phyloP scores from a whole-genome alignment of 371 early-diverging fungal genomes.

The Chytridiales sp. region DNA sequence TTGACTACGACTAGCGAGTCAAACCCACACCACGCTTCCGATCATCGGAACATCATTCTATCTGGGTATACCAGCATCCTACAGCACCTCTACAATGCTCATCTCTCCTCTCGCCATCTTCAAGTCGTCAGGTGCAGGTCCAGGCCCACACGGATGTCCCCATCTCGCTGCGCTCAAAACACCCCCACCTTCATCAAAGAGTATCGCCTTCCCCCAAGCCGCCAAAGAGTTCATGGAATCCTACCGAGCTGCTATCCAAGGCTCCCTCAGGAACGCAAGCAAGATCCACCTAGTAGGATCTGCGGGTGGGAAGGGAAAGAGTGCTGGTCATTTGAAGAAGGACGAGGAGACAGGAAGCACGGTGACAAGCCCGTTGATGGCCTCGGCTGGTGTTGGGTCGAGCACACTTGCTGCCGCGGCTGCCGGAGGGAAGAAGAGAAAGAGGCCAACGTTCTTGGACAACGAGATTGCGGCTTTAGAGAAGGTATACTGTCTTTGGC shows the following conservation, averaged over 20 bases:
- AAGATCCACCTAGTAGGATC: slow-evolving; percentile 44
- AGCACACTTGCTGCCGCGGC: too few species aligned
- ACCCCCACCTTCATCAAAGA: background rate
- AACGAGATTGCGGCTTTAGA: slow-evolving; percentile 32
- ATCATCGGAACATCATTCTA: too few species aligned
- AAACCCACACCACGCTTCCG: too few species aligned
- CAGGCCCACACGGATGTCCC: slow-evolving; percentile 28
- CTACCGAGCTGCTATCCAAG: slow-evolving; percentile 36
- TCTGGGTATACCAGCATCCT: too few species aligned
- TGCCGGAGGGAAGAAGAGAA: slow-evolving; percentile 41
- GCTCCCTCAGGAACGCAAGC: slow-evolving; percentile 47
- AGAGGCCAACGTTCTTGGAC: slow-evolving; percentile 28
- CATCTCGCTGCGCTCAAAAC: slow-evolving; percentile 33
- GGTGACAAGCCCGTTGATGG: too few species aligned
- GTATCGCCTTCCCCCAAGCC: background rate
- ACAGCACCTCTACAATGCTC: background rate
- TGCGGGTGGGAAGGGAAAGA: slow-evolving; percentile 22
- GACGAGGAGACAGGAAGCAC: slow-evolving; percentile 6
- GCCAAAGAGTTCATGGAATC: background rate
- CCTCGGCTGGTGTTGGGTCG: too few species aligned
- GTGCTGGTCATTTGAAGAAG: slow-evolving; percentile 17
- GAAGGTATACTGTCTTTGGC: slow-evolving; percentile 18
- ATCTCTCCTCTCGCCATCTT: slow-evolving; percentile 25
- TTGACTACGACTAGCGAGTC: too few species aligned
- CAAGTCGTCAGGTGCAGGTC: slow-evolving; percentile 8